phyloP scores from a whole-genome alignment of 768 basidiomycete genomes.

The Tulasnella sp. region DNA sequence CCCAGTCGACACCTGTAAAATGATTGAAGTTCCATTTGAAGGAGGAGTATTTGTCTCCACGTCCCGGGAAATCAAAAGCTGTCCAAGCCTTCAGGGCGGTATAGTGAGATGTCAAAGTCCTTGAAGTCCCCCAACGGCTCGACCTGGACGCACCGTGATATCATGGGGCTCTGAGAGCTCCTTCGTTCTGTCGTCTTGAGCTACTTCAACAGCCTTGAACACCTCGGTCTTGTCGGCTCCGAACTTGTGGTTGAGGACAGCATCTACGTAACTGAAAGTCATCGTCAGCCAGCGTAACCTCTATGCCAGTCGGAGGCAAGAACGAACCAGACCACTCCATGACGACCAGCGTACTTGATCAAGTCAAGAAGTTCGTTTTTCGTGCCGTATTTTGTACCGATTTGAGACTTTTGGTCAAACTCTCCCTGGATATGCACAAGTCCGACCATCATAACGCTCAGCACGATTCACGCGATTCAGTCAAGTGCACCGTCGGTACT shows the following conservation, averaged over 20 bases:
- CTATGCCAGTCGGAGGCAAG: background rate
- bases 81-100: conserved; percentile 23
- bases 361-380: conserved; percentile 34
- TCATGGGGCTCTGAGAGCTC: conserved; percentile 32
- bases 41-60: conserved; percentile 29
- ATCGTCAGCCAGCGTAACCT: background rate
- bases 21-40: conserved; percentile 30
- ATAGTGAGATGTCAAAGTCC: background rate
- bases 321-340: conserved; percentile 33
- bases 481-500: too few relatives aligned
- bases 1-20: conserved; percentile 33
- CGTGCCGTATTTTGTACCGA: conserved; percentile 34
- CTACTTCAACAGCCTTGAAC: conserved; percentile 26
- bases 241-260: conserved; percentile 34
- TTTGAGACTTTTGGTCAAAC: conserved; percentile 23
- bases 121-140: background rate
- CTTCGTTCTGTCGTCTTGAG: conserved; percentile 15
- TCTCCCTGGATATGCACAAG: conserved; percentile 19
- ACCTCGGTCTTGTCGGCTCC: conserved; percentile 35
- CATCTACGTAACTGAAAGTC: conserved; percentile 25
- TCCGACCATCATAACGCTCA: background rate
- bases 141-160: conserved; percentile 28
- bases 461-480: background rate
- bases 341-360: conserved; percentile 31
- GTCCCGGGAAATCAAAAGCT: conserved; percentile 35